Conservation (phyloP, 371 early-diverging fungal genomes). For the Gilbertella persicaria region DNA sequence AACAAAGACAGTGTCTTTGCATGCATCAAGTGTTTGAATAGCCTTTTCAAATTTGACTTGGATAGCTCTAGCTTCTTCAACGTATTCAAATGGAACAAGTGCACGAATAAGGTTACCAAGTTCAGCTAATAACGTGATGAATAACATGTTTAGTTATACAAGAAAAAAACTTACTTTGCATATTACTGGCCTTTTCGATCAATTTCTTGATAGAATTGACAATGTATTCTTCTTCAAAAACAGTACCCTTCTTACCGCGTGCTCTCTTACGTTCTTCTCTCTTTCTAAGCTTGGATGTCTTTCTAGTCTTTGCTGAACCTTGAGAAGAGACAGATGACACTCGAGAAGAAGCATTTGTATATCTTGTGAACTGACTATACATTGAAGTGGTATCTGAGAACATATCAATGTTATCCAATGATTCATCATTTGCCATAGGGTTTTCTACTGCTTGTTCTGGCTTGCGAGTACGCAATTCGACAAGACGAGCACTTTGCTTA, state of each 20-base stretch:
- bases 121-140: conserved; percentile 32
- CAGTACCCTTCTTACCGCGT: conserved; percentile 85
- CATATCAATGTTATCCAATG: conserved; percentile 86
- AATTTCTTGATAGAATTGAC: conserved; percentile 66
- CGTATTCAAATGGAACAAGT: conserved; percentile 45
- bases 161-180: conserved; percentile 43
- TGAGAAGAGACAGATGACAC: conserved; percentile 55
- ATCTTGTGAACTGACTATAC: conserved; percentile 83
- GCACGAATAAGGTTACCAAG: conserved; percentile 41
- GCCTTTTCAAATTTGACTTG: conserved; percentile 47
- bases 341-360: conserved; percentile 66
- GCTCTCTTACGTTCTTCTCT: conserved; percentile 76
- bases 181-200: conserved; percentile 46
- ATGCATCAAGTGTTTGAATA: conserved; percentile 30
- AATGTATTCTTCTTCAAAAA: conserved; percentile 90
- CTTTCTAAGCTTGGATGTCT: conserved; percentile 71
- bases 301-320: conserved; percentile 38
- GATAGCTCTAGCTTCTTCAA: conserved; percentile 48
- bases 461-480: conserved; percentile 55
- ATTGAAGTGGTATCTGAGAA: conserved; percentile 92
- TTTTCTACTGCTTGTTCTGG: conserved; percentile 32
- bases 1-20: conserved; percentile 42
- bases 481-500: conserved; percentile 61
- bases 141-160: not conserved
- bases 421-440: conserved; percentile 57